Base-by-base conservation (phyloP, 257 asterid genomes). In the Solanum habrochaites region DNA sequence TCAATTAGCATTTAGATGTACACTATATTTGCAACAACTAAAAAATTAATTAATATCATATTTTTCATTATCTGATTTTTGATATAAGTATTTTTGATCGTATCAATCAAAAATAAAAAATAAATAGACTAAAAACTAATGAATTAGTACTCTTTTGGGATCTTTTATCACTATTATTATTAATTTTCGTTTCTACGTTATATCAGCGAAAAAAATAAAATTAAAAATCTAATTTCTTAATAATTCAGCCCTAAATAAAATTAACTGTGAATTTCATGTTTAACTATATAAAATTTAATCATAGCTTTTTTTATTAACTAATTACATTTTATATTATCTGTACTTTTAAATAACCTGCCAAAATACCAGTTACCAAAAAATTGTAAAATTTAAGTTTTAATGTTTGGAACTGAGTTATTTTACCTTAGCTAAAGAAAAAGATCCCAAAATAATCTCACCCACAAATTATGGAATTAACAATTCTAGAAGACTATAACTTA, bases 201-300 rank as follows among this genome's bases (percentile, higher is more conserved):
- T 62, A 62, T 9, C 31, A 23, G 3, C 4, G 27, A 2, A 23
- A 20, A 8, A 23, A 23, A 58, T 2, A 49, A 49, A 39, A 39
- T 47, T 49, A 60, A 62, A 10, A 62, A 1, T 23, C 70, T 11
- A 62, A 4, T 62, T 4, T 62, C 2, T 62, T 23, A 2, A 62
- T 23, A 62, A 62, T 62, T 11, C 31, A 4, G 1, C 1, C 15
- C 71, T 64, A 64, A n/a, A 25, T 23, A 64, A n/a, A 21, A 11
- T 4, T n/a, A 64, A 11, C 0, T 5, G 25, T 11, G 7, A 0
- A 2, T 64, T 64, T n/a, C 4, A 1, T 11, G 2, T 25, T n/a
- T 64, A 64, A 5, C 2, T n/a, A 11, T n/a, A 11, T 64, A 64
- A 2, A 64, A 5, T 64, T n/a, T 11, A 5, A n/a, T 64, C 3